Base-by-base conservation (phyloP, 2,329 filamentous ascomycete genomes). In the Colletotrichum acutatum region DNA sequence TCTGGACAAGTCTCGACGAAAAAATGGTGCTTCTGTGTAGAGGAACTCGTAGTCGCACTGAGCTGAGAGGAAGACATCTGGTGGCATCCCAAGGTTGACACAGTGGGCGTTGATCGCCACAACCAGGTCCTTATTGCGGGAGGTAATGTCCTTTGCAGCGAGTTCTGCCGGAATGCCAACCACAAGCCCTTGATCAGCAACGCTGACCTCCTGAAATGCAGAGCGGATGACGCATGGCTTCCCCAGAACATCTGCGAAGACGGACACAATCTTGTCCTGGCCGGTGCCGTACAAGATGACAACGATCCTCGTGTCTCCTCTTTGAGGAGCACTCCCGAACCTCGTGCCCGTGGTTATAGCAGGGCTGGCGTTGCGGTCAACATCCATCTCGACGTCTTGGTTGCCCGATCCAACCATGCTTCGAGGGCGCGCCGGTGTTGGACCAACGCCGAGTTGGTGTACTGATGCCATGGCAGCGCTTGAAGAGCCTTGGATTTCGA, bases 41-140 rank as follows among this genome's bases (percentile, higher is more conserved):
- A 97, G 87, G 77, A 96, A 97, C 80, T 97, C 94, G 83, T 96
- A 97, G 83, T 97, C 93, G 83, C 93, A 95, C 70, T 88, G 82
- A 30, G 89, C 85, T 19, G 92, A 94, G 28, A 95, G 87, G 58
- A 86, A 81, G 52, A 88, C 80, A 76, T 94, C 90, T n/a, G 92
- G 90, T 22, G 91, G 90, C 84, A 92, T 93, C 34, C 90, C 91
- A 68, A 91, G 86, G 77, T 92, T 90, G 74, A 95, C 90, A 79
- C 92, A 94, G 80, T 96, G 93, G 28, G 93, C 91, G 80, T 95
- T 93, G 79, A 97, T 92, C 69, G 92, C 84, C 60, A 95, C 88
- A 57, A 94, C 85, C 42, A 91, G 85, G 16, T 85, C 82, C 74
- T 84, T 87, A 76, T 92, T 84, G 77, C 91, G 89, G n/a, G 84